phyloP scores from a whole-genome alignment of 2,329 filamentous ascomycete genomes.

The Davidsoniella virescens region DNA sequence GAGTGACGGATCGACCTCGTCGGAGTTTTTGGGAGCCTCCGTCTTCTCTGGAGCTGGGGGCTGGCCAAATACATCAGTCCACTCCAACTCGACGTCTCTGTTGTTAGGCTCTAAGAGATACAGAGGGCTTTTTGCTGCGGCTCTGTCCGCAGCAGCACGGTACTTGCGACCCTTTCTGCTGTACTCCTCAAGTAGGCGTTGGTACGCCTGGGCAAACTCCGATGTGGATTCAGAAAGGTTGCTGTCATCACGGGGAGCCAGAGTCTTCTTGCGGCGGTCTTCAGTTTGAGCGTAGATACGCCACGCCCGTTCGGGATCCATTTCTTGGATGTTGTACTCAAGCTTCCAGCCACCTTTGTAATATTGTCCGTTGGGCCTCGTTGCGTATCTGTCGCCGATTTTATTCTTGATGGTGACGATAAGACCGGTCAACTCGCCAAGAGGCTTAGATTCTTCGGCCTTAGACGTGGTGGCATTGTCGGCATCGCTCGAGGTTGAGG shows the following conservation, averaged over 20 bases:
- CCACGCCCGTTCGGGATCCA: slow-evolving; percentile 29
- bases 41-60: neutral
- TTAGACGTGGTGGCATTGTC: neutral
- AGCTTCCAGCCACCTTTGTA: slow-evolving; percentile 44
- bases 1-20: neutral
- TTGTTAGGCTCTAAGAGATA: slow-evolving; percentile 27
- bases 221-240: slow-evolving; percentile 21
- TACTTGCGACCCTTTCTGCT: slow-evolving; percentile 41
- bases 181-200: slow-evolving; percentile 29
- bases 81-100: slow-evolving; percentile 20
- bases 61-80: slow-evolving; percentile 21
- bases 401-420: slow-evolving; percentile 56
- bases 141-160: slow-evolving; percentile 36
- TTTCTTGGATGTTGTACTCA: slow-evolving; percentile 61
- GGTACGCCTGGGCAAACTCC: slow-evolving; percentile 27
- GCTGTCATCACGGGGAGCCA: slow-evolving; percentile 17
- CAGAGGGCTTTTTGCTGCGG: slow-evolving; percentile 31
- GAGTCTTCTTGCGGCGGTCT: slow-evolving; percentile 33
- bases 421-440: slow-evolving; percentile 44
- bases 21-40: neutral
- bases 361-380: slow-evolving; percentile 38
- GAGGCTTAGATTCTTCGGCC: neutral
- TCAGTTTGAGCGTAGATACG: slow-evolving; percentile 40
- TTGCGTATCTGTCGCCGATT: slow-evolving; percentile 48
- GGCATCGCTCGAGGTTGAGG: slow-evolving; percentile 1